Evolutionary conservation across 805 yeast species (phyloP).

Genomic region (Myxozyma melibiosi): DNA sequence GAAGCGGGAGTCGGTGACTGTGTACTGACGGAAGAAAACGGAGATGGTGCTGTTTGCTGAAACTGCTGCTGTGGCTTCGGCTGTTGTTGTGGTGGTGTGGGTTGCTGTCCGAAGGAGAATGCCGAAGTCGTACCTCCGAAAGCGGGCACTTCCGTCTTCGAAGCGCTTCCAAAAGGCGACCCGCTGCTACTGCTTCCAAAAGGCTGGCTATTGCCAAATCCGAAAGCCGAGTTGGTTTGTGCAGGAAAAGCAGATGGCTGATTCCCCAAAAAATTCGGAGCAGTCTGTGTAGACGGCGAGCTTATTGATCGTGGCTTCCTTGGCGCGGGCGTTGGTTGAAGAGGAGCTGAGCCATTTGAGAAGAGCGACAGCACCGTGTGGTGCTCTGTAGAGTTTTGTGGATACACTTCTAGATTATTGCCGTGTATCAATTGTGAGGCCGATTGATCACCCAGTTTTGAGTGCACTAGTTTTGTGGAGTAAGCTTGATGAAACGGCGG

Average conservation of each 20-base stretch:
- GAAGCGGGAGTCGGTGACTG: too few species aligned
- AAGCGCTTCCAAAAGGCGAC: not conserved
- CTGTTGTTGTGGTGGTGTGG: not conserved
- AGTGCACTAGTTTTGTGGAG: slow-evolving; percentile 47
- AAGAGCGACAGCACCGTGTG: slow-evolving; percentile 12
- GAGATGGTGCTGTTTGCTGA: not conserved
- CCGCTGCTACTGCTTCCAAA: not conserved
- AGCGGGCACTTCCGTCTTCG: not conserved
- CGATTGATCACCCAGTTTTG: slow-evolving; percentile 40
- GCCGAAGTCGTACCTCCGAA: not conserved
- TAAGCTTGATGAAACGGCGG: slow-evolving; percentile 53
- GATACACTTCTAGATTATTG: slow-evolving; percentile 37
- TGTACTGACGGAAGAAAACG: too few species aligned
- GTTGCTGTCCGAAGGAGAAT: not conserved
- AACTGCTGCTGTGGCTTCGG: too few species aligned
- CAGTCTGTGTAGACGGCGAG: too few species aligned
- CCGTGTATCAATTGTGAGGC: slow-evolving; percentile 46
- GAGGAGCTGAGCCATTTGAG: not conserved
- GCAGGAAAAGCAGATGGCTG: too few species aligned
- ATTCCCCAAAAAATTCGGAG: too few species aligned
- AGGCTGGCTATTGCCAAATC: too few species aligned
- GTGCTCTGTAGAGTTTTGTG: slow-evolving; percentile 10
- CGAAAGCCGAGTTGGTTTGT: too few species aligned
- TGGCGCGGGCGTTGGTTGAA: too few species aligned
- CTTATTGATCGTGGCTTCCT: too few species aligned